phyloP scores from a whole-genome alignment of 2,329 filamentous ascomycete species.

The Tolypocladium amazonense region DNA sequence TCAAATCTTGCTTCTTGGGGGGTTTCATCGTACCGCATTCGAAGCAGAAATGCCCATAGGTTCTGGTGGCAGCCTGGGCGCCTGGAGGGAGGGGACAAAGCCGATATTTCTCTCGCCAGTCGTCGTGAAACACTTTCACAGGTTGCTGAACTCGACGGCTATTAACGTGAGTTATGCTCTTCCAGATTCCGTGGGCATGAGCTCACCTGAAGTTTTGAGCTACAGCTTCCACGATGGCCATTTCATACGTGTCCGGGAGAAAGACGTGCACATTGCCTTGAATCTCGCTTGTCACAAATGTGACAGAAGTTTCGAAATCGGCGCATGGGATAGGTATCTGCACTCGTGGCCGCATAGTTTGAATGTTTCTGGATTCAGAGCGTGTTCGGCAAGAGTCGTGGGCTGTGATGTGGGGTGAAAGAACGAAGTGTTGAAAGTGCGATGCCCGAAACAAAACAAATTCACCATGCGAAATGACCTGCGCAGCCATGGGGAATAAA shows the following conservation, averaged over 20 bases:
- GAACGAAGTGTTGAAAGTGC: not conserved
- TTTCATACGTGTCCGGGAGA: conserved; percentile 10
- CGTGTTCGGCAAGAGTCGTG: not conserved
- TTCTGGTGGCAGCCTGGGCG: conserved; percentile 2
- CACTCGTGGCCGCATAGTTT: conserved; percentile 4
- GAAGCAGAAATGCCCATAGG: conserved; percentile 9
- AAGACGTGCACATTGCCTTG: conserved; percentile 15
- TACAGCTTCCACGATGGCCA: conserved; percentile 8
- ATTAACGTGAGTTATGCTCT: not conserved
- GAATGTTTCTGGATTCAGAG: not conserved
- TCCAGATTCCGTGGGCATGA: not conserved
- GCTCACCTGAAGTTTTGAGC: conserved; percentile 16
- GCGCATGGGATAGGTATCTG: not conserved
- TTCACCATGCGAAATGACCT: not conserved
- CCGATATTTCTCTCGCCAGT: conserved; percentile 11
- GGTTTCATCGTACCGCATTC: conserved; percentile 9
- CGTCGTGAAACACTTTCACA: conserved; percentile 14
- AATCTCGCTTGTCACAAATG: conserved; percentile 11
- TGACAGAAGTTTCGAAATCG: conserved; percentile 8
- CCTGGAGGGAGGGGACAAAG: conserved; percentile 13
- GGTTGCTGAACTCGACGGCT: conserved; percentile 14
- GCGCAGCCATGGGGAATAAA: not conserved
- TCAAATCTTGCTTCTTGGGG: not conserved
- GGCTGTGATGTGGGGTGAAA: not conserved
- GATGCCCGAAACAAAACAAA: not conserved